Evolutionary conservation across 805 yeast genomes (phyloP), one percentile per base, ranked within the genome.

Genomic region (Suhomyces xylopsoci): DNA sequence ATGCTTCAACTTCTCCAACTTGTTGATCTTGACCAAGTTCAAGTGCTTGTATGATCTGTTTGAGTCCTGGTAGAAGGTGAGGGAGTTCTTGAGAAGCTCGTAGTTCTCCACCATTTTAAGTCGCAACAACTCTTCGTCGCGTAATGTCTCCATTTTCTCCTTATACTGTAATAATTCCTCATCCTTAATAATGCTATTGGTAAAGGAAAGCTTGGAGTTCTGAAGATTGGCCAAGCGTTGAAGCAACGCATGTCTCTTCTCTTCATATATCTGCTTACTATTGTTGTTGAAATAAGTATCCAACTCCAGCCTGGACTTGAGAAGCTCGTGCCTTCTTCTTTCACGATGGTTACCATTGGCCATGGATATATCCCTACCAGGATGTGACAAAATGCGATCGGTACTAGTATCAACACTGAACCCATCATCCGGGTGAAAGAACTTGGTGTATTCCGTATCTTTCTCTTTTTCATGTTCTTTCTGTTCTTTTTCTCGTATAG

Each of bases 1-100:
- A 53, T 69, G 67, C 57, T 68, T 67, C 44, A 76, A 57, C 56
- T 75, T 76, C 47, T 66, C 65, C 36, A 76, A 62, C 56, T 74
- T 74, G 58, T 70, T 74, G 17, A 66, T 53, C 57, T 68, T 45
- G 4, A 63, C 51, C 19, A 53, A 42, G 51, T 67, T 71, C 61
- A 69, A 63, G 49, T 63, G 62, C 52, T 64, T 66, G 57, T 73
- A 75, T 28, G 58, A 59, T 44, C 64, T 63, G 55, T 73, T 69
- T 9, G 76, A 68, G 44, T 74, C 74, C 42, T 71, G 68, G 54
- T 73, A 74, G 52, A 71, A 74, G 5, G 56, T 54, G 40, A 66
- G 57, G 8, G 72, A 65, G 36, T 60, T 62, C 51, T 70, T 65
- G 43, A 73, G 58, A 20, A 62, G 57, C 48, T 72, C 73, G 55